Conservation (phyloP, 2,329 filamentous ascomycete genomes). For the Phialophora verrucosa region DNA sequence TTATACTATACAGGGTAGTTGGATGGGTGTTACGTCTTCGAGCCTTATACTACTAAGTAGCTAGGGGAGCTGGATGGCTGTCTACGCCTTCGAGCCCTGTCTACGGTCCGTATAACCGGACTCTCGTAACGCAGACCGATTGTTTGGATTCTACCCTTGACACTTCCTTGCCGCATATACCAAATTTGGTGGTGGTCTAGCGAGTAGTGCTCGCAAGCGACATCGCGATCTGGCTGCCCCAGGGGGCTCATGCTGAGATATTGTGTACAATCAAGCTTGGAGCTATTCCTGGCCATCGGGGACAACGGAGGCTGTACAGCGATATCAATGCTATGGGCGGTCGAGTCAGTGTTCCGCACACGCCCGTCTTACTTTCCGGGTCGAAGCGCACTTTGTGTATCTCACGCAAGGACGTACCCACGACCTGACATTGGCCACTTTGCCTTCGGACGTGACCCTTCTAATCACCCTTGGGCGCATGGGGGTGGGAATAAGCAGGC, state of each 20-base stretch:
- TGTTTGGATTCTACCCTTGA: too few relatives aligned
- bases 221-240: background rate
- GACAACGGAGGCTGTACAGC: background rate
- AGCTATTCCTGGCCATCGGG: background rate
- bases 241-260: background rate
- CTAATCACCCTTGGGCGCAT: too few relatives aligned
- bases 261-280: background rate
- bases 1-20: background rate
- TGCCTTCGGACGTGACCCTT: background rate
- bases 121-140: too few relatives aligned
- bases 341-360: background rate
- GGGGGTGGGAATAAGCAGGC: background rate
- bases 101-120: too few relatives aligned
- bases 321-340: background rate
- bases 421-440: background rate
- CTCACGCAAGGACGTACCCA: background rate
- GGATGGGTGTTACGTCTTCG: background rate
- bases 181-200: background rate
- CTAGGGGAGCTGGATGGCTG: background rate
- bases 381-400: background rate
- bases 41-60: background rate
- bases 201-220: background rate
- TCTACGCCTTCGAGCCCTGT: background rate
- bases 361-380: background rate
- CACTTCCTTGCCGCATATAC: background rate